Evolutionary conservation across 441 rosid species (phyloP).

Genomic region (Rhodomyrtus psidioides): DNA sequence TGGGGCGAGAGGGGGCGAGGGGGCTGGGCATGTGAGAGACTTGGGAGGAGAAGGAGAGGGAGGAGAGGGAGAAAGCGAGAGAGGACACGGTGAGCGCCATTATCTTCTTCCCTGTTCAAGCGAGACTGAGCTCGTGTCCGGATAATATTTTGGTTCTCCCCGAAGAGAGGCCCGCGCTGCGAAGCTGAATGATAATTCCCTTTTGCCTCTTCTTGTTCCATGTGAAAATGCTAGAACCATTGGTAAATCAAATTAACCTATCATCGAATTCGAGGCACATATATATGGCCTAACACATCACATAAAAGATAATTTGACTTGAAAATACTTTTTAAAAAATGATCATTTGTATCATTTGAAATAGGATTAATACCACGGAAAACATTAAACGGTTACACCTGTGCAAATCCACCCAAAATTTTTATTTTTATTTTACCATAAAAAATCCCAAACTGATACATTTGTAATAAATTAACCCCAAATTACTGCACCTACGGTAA

Average conservation of each 20-base stretch:
- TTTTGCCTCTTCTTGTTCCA: not conserved
- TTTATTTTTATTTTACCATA: too few species aligned
- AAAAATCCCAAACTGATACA: too few species aligned
- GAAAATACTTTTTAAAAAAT: not conserved
- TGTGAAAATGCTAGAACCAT: not conserved
- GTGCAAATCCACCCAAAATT: too few species aligned
- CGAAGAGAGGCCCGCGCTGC: not conserved
- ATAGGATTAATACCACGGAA: not conserved
- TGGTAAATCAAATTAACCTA: not conserved
- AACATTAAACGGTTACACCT: too few species aligned
- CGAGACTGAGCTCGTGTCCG: not conserved
- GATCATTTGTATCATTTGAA: fast-evolving
- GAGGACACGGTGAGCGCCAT: constrained; percentile 68
- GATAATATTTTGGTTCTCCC: not conserved
- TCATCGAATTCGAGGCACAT: not conserved
- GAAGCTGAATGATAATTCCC: too few species aligned
- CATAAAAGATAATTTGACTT: not conserved
- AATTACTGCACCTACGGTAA: too few species aligned
- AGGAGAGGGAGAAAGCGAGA: constrained; percentile 52
- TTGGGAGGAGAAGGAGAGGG: constrained; percentile 77
- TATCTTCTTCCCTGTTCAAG: not conserved
- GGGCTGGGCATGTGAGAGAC: constrained; percentile 40
- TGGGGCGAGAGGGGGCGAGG: constrained; percentile 25
- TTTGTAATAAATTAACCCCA: too few species aligned
- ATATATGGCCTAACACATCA: not conserved